Base-by-base conservation (phyloP, 345 rosid genomes). In the Syzygium oleosum region DNA sequence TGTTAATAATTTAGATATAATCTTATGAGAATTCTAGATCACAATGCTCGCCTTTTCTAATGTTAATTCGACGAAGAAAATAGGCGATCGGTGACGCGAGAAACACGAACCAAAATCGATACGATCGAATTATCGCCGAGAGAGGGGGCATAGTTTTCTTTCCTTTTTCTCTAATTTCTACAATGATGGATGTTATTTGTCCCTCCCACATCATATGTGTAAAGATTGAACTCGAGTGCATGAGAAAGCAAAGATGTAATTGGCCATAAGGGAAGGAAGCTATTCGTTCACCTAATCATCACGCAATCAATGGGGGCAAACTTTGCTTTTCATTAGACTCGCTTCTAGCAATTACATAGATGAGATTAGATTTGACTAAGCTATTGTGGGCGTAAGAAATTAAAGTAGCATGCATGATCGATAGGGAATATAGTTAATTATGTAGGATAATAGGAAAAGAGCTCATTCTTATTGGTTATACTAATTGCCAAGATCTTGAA, bases 51-150 rank as follows among this genome's bases (percentile, higher is more conserved):
- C 17, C 9, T 61, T 61, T 61, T n/a, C 19, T n/a, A 25, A n/a
- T 16, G 9, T 61, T 61, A 0, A n/a, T n/a, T 0, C 1, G 31
- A 12, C 4, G 2, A 6, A 61, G 2, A 27, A 61, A 1, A 6
- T 61, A n/a, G 9, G 6, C 0, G 9, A 6, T n/a, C 0, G 9
- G 17, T 13, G 1, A n/a, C 15, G 5, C 0, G 6, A 13, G n/a
- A 61, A n/a, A 12, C 2, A 61, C 31, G 19, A n/a, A 7, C 1
- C 29, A n/a, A 61, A n/a, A 61, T 0, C 4, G 19, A 61, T n/a
- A n/a, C 6, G 13, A 61, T n/a, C 1, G 19, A 61, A n/a, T 61
- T 61, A n/a, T 61, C 29, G 38, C 5, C 4, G 0, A 59, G 68
- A 59, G 68, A 2, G 1, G 4, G 34, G 8, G 38, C 19, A 1